phyloP scores from a whole-genome alignment of 345 rosid genomes.

The Eucalyptus sp. region DNA sequence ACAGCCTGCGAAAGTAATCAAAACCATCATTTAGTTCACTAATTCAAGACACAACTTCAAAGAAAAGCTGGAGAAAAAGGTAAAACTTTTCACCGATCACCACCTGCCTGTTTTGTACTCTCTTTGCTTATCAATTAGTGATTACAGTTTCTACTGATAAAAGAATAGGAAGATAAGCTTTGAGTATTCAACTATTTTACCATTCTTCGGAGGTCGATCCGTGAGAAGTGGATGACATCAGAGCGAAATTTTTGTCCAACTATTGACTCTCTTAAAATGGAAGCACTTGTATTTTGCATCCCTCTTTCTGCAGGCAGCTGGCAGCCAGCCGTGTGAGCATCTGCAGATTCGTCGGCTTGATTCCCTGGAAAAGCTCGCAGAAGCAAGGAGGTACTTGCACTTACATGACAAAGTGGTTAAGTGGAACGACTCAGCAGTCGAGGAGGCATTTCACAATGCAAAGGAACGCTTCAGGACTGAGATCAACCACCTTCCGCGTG shows the following conservation, averaged over 20 bases:
- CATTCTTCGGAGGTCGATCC: not conserved
- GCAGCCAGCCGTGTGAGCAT: not conserved
- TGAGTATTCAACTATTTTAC: not conserved
- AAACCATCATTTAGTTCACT: not conserved
- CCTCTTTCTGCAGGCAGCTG: not conserved
- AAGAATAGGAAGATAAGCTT: not conserved
- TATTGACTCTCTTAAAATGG: not conserved
- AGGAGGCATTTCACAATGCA: constrained; percentile 35
- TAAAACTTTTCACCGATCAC: not conserved
- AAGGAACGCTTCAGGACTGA: constrained; percentile 23
- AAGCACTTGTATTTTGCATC: not conserved
- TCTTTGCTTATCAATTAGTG: not conserved
- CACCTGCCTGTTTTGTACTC: not conserved
- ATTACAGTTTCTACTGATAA: not conserved
- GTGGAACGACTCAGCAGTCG: constrained; percentile 21
- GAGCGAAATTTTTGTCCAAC: not conserved
- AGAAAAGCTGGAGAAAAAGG: not conserved
- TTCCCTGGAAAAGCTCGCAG: not conserved
- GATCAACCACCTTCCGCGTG: constrained; percentile 17
- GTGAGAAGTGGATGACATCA: not conserved
- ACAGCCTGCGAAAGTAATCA: not conserved
- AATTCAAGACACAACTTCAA: not conserved
- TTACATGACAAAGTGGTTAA: not conserved
- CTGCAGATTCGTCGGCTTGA: not conserved
- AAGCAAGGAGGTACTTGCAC: not conserved